Evolutionary conservation across 768 basidiomycete genomes (phyloP), one percentile per base, ranked within the genome.

Genomic region (Lyophyllum decastes): DNA sequence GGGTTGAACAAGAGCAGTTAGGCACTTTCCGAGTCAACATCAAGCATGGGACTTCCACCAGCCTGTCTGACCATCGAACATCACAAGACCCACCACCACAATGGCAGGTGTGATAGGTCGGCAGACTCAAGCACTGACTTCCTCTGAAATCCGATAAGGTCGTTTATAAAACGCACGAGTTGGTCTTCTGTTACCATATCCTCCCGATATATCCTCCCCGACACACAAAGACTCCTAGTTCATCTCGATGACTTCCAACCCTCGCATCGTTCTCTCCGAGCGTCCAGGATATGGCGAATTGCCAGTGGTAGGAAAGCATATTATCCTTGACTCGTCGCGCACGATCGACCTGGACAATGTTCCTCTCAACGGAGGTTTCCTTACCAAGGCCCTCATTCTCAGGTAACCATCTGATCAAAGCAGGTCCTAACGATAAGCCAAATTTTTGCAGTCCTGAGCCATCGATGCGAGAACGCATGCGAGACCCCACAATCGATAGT

Each of bases 261-360:
- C 60, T 35, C 56, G 60, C 2, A 25, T 61, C 19, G n/a, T 52
- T 9, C 58, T 58, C 19, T 16, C 49, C 4, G 22, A 58, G 17
- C 49, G 53, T 17, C 52, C 57, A 7, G 56, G 11, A 16, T 11
- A 22, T 19, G 60, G 57, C 19, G 27, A 54, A 14, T 45, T 61
- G 4, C 60, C 60, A 25, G 16, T 49, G 24, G 49, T 61, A n/a
- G 60, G 57, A 6, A 22, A 55, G n/a, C 60, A 61, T 24, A 8
- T 61, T 21, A n/a, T 33, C 4, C n/a, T 61, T 6, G 62, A 66
- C 40, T 25, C 52, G 12, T 52, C 64, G 22, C 58, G 41, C 38
- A 59, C 61, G 26, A 66, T 67, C 35, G 66, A 67, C 49, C 55
- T 64, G 19, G 58, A 67, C 5, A 61, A 48, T 26, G 64, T 62